Percentiles rank a stretch among this genome's conserved stretches.
Evolutionary conservation across 805 yeast genomes (phyloP).

Genomic region (Maudiozyma bulderi): DNA sequence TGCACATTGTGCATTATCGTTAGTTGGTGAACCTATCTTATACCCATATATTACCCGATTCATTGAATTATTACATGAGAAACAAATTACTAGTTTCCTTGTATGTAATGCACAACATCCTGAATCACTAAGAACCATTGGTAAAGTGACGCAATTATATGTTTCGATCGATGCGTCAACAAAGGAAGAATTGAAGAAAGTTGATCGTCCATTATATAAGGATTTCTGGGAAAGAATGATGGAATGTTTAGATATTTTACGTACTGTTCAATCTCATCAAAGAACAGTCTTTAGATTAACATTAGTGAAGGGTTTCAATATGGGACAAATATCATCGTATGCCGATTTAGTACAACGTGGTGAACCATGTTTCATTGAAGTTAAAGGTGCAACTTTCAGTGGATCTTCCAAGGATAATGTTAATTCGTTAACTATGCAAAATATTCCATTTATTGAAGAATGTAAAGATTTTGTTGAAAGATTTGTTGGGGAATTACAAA

Average conservation of each 20-base stretch:
- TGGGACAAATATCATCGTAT: conserved; percentile 68
- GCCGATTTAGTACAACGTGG: conserved; percentile 82
- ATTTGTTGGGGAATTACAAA: conserved; percentile 50
- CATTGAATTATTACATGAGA: conserved; percentile 67
- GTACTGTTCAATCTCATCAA: conserved; percentile 66
- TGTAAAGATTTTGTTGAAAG: conserved; percentile 65
- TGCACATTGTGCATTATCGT: conserved; percentile 81
- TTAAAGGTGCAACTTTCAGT: conserved; percentile 92
- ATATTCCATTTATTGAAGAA: conserved; percentile 89
- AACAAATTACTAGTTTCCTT: conserved; percentile 73
- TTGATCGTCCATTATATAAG: conserved; percentile 79
- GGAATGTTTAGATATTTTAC: conserved; percentile 68
- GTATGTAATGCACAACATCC: conserved; percentile 98
- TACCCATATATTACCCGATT: conserved; percentile 87
- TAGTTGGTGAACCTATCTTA: conserved; percentile 92
- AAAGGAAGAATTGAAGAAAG: conserved; percentile 64
- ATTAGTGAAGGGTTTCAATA: conserved; percentile 85
- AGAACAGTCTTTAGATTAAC: conserved; percentile 88
- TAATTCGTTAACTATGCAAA: conserved; percentile 88
- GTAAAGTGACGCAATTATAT: conserved; percentile 80
- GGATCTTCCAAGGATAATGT: conserved; percentile 80
- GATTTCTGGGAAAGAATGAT: conserved; percentile 89
- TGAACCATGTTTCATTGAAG: conserved; percentile 78
- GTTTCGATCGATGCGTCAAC: conserved; percentile 94
- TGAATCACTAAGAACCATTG: conserved; percentile 56